Percentiles rank a stretch among this genome's conserved stretches.
phyloP scores from a whole-genome alignment of 306 rosid genomes.

The Mucuna pruriens region DNA sequence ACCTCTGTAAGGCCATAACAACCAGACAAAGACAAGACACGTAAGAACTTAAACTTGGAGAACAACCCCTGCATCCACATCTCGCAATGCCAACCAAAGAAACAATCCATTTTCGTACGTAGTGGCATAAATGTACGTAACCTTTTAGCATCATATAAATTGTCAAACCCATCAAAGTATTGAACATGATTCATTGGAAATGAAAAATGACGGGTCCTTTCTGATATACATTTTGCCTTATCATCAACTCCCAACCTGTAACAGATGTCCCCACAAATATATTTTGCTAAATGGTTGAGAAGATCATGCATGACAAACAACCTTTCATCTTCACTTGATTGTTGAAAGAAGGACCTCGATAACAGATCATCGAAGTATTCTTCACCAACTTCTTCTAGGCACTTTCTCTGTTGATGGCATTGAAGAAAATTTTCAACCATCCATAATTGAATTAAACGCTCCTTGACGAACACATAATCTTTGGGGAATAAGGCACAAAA shows the following conservation, averaged over 20 bases:
- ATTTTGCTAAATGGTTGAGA: neutral
- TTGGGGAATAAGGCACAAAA: neutral
- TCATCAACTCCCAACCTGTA: neutral
- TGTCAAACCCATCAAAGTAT: neutral
- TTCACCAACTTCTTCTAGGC: neutral
- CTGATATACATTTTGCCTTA: neutral
- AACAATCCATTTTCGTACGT: neutral
- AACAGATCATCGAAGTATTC: neutral
- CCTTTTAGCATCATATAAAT: neutral
- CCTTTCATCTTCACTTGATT: neutral
- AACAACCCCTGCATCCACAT: neutral
- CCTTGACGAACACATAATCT: neutral
- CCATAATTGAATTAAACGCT: neutral
- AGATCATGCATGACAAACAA: neutral
- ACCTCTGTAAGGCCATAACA: neutral
- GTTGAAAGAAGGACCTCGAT: neutral
- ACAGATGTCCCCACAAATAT: neutral
- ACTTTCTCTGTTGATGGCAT: neutral
- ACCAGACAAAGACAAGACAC: neutral
- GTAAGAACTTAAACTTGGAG: neutral
- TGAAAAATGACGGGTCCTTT: neutral
- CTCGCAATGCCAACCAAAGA: neutral
- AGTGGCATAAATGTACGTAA: neutral
- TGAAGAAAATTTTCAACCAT: neutral
- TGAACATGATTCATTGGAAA: neutral